phyloP scores from a whole-genome alignment of 331 rosid species.

The Pyrus hybrid region DNA sequence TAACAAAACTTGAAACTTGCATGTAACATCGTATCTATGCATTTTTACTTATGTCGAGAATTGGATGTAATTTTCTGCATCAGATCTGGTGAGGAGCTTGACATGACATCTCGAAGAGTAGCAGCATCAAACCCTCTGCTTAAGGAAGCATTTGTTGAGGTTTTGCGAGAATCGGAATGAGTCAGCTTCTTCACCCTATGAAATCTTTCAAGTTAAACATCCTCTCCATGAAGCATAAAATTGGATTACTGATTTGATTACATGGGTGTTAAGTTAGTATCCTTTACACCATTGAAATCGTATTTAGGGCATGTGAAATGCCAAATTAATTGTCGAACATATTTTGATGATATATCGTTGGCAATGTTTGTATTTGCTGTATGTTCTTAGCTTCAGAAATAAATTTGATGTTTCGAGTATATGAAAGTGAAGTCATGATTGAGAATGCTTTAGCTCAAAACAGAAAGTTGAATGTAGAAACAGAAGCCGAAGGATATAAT shows the following conservation, averaged over 20 bases:
- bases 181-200: conserved; percentile 12
- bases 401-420: neutral
- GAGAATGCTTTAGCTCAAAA: neutral
- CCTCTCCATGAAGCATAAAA: neutral
- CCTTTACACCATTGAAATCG: neutral
- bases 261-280: neutral
- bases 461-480: neutral
- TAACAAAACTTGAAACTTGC: neutral
- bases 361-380: neutral
- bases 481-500: neutral
- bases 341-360: neutral
- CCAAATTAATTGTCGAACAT: conserved; percentile 3
- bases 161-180: conserved; percentile 46
- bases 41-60: neutral
- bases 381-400: neutral
- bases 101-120: conserved; percentile 68
- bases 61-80: conserved; percentile 26
- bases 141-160: conserved; percentile 66
- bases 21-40: conserved; percentile 4
- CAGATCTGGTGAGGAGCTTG: conserved; percentile 88
- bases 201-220: neutral
- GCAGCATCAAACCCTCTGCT: conserved; percentile 86
- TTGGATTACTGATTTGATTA: neutral
- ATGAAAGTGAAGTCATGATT: neutral
- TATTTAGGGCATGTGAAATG: neutral